These are phyloP conservation scores for Coriolopsis trogii DNA, from an alignment of 1,284 basidiomycete species.

Conservation along the genomic window DNA sequence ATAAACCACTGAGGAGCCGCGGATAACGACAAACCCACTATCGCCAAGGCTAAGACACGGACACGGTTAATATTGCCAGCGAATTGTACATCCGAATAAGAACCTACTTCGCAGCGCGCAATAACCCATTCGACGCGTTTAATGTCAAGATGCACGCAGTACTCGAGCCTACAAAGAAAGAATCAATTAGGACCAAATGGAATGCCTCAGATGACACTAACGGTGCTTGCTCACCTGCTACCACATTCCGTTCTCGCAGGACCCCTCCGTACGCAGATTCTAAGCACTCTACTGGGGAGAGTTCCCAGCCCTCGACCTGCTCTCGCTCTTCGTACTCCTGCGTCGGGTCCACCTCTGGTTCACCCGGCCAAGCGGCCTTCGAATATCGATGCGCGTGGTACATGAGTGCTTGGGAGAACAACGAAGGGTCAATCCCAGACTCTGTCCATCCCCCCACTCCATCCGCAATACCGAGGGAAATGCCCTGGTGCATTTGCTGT, in stretches of 20 bases:
- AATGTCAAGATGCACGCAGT: constrained; percentile 83
- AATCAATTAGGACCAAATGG: neutral
- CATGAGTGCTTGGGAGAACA: constrained; percentile 70
- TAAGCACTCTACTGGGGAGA: constrained; percentile 71
- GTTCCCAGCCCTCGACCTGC: constrained; percentile 69
- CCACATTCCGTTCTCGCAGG: constrained; percentile 66
- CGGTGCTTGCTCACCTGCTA: constrained; percentile 69
- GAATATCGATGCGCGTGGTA: constrained; percentile 75
- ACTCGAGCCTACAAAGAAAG: constrained; percentile 66
- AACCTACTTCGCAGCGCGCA: constrained; percentile 81
- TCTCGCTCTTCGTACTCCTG: constrained; percentile 47
- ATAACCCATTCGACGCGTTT: constrained; percentile 73
- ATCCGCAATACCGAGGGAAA: constrained; percentile 76
- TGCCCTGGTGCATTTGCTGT: constrained; percentile 52
- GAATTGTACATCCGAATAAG: neutral
- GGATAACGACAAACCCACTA: constrained; percentile 82
- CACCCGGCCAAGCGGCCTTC: constrained; percentile 73
- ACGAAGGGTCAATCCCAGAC: constrained; percentile 82
- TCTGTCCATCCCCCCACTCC: constrained; percentile 76
- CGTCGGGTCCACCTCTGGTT: constrained; percentile 58
- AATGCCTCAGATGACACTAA: neutral
- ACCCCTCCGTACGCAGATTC: constrained; percentile 76
- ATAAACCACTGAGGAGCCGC: constrained; percentile 66
- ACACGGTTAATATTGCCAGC: neutral
- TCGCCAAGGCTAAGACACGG: constrained; percentile 78